Percentiles rank a stretch among this genome's conserved stretches.
Evolutionary conservation across 108 stramenopile genomes (phyloP).

Genomic region (Cylindrotheca fusiformis): DNA sequence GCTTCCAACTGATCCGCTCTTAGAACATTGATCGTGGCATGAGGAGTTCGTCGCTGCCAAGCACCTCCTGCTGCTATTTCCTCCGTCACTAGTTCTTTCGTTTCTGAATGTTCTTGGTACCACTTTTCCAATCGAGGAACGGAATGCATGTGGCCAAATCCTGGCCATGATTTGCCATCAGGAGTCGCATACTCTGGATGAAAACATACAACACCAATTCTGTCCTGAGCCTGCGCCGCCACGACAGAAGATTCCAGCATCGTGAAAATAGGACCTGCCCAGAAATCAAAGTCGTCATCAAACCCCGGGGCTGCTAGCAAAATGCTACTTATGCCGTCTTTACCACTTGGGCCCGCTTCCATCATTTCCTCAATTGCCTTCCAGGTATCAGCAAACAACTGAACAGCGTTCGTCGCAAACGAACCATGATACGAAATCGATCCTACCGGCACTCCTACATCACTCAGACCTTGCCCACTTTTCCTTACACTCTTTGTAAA

Average conservation of each 20-base stretch:
- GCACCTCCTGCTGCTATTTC: slow-evolving; percentile 83
- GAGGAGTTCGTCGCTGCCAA: slow-evolving; percentile 79
- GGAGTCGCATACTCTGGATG: slow-evolving; percentile 75
- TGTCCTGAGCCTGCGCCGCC: slow-evolving; percentile 56
- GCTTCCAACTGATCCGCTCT: slow-evolving; percentile 76
- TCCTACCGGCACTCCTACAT: slow-evolving; percentile 64
- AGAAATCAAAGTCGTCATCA: slow-evolving; percentile 67
- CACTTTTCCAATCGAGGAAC: slow-evolving; percentile 71
- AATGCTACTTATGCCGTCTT: slow-evolving; percentile 62
- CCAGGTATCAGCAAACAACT: slow-evolving; percentile 72
- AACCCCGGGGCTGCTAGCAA: slow-evolving; percentile 73
- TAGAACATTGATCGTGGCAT: slow-evolving; percentile 79
- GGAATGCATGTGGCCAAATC: slow-evolving; percentile 89
- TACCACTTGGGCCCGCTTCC: slow-evolving; percentile 56
- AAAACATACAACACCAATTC: slow-evolving; percentile 80
- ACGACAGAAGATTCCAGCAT: slow-evolving; percentile 75
- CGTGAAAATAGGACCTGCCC: slow-evolving; percentile 77
- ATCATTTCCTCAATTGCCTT: slow-evolving; percentile 67
- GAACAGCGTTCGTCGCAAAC: slow-evolving; percentile 31
- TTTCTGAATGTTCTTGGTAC: slow-evolving; percentile 27
- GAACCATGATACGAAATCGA: slow-evolving; percentile 65
- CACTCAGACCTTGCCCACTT: slow-evolving; percentile 69
- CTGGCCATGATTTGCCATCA: slow-evolving; percentile 72
- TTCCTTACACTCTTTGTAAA: slow-evolving; percentile 65
- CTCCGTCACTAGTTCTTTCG: slow-evolving; percentile 25